Percentiles rank a stretch among this genome's conserved stretches.
These are phyloP conservation scores for Penicillium decumbens DNA, from an alignment of 2,329 filamentous ascomycete species.

Conservation along the genomic window DNA sequence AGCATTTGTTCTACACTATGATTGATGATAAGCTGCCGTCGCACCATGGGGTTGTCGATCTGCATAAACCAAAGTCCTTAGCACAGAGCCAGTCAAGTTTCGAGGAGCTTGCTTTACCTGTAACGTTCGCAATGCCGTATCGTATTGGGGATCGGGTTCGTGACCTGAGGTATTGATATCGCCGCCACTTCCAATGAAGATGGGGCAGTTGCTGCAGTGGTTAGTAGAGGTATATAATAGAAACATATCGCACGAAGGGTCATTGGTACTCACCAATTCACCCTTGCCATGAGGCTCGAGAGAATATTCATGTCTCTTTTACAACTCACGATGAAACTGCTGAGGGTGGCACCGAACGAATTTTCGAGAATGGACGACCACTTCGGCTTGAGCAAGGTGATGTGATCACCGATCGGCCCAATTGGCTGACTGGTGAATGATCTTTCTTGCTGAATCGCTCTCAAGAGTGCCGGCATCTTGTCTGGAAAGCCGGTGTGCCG, in stretches of 20 bases:
- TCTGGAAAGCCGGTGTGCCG: slow-evolving; percentile 61
- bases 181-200: slow-evolving; percentile 60
- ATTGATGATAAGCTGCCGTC: slow-evolving; percentile 77
- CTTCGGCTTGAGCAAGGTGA: slow-evolving; percentile 70
- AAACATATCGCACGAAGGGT: background rate
- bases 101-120: slow-evolving; percentile 42
- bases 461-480: slow-evolving; percentile 60
- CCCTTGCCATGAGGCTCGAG: slow-evolving; percentile 58
- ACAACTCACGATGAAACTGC: slow-evolving; percentile 74
- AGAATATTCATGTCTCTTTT: slow-evolving; percentile 71
- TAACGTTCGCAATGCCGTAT: slow-evolving; percentile 75
- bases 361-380: slow-evolving; percentile 83
- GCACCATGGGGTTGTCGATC: slow-evolving; percentile 73
- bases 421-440: slow-evolving; percentile 69
- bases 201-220: slow-evolving; percentile 47
- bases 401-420: slow-evolving; percentile 74
- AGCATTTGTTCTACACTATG: slow-evolving; percentile 78
- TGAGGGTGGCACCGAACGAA: slow-evolving; percentile 64
- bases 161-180: slow-evolving; percentile 57
- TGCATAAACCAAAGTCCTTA: slow-evolving; percentile 34
- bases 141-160: slow-evolving; percentile 67
- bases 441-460: slow-evolving; percentile 63
- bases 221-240: slow-evolving; percentile 14
- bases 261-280: slow-evolving; percentile 46
- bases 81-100: background rate